Conservation (phyloP, 2,329 filamentous ascomycete genomes). For the Calonectria crousiana region DNA sequence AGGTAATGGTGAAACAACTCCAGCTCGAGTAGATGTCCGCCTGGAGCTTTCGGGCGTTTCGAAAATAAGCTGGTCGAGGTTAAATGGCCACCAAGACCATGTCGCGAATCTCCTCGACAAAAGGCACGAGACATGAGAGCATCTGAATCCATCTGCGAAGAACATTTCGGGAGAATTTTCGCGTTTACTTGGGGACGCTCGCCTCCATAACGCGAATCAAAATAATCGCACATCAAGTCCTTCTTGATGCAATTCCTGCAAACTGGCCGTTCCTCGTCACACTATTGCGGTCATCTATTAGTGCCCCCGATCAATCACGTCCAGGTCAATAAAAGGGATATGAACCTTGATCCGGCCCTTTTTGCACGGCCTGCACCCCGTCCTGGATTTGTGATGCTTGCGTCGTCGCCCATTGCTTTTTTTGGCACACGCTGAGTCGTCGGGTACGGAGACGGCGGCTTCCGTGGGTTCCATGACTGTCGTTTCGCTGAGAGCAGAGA, state of each 20-base stretch:
- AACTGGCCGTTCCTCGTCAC: slow-evolving; percentile 2
- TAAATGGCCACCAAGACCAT: neutral
- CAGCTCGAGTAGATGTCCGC: neutral
- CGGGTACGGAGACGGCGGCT: neutral
- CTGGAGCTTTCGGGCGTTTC: neutral
- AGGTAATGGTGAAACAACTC: slow-evolving; percentile 12
- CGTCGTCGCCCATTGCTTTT: neutral
- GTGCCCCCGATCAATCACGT: neutral
- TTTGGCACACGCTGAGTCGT: neutral
- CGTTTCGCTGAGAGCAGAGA: neutral
- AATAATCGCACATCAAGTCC: neutral
- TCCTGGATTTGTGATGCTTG: slow-evolving; percentile 12
- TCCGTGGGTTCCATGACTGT: neutral
- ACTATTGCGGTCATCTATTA: neutral
- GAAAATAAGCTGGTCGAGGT: neutral
- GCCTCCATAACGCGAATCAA: neutral
- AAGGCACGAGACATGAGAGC: no score
- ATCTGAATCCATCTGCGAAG: neutral
- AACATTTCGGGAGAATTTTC: neutral
- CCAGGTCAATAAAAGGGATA: no score
- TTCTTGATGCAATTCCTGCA: slow-evolving; percentile 12
- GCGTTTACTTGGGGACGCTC: neutral
- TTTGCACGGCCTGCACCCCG: slow-evolving; percentile 7
- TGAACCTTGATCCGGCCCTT: slow-evolving; percentile 7
- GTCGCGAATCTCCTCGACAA: neutral